phyloP scores from a whole-genome alignment of 1,284 basidiomycete species.

The Puccinia horiana region DNA sequence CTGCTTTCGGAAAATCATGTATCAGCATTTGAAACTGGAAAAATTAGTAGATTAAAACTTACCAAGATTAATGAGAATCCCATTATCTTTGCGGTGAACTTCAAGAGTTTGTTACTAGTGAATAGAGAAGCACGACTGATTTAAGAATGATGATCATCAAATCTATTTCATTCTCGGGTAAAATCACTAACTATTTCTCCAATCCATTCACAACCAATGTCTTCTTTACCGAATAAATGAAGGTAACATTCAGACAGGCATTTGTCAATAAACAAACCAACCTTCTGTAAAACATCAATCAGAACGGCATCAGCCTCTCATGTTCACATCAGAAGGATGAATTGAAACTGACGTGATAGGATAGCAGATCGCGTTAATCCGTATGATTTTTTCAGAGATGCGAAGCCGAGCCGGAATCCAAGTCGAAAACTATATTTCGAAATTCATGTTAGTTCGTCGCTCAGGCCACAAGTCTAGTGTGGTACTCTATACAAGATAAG shows the following conservation, averaged over 20 bases:
- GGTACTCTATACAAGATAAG: too few species aligned
- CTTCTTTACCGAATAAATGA: not conserved
- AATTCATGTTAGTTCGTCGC: not conserved
- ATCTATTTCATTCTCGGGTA: not conserved
- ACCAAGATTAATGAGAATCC: not conserved
- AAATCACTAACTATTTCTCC: not conserved
- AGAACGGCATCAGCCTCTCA: not conserved
- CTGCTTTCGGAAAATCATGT: not conserved
- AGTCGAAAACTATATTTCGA: not conserved
- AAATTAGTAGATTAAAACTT: not conserved
- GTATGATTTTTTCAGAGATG: not conserved
- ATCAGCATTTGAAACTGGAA: not conserved
- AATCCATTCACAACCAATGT: not conserved
- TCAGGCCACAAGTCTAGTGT: not conserved
- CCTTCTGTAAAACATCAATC: not conserved
- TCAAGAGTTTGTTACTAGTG: constrained; percentile 5
- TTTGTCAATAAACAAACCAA: not conserved
- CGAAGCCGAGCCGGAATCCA: constrained; percentile 10
- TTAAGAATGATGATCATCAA: too few species aligned
- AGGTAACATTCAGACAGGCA: not conserved
- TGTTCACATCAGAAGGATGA: not conserved
- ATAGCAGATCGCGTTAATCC: not conserved
- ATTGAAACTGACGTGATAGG: not conserved
- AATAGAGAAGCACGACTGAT: too few species aligned
- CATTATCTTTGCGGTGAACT: constrained; percentile 1